Evolutionary conservation across 2,329 filamentous ascomycete species (phyloP).

Genomic region (Pezicula radicicola): DNA sequence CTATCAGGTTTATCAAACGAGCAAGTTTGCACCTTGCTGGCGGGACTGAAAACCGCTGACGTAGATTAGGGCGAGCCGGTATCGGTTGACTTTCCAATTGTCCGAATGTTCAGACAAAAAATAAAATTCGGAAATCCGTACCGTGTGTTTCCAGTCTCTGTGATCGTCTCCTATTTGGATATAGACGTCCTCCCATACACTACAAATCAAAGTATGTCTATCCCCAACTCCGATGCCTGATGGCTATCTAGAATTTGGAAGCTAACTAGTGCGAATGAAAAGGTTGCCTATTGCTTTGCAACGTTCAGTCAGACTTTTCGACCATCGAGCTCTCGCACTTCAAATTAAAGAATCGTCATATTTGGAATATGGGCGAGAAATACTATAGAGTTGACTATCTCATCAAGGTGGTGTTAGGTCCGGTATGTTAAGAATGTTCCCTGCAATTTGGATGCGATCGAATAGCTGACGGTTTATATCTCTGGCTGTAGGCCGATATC

Average conservation of each 20-base stretch:
- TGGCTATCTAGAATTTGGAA: not conserved
- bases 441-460: not conserved
- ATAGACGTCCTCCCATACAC: conserved; percentile 6
- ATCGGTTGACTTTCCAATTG: conserved; percentile 11
- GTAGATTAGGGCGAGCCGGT: conserved; percentile 13
- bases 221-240: not conserved
- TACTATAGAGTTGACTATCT: conserved; percentile 12
- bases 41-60: too few relatives aligned
- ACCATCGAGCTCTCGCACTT: conserved; percentile 6
- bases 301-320: conserved; percentile 10
- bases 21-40: too few relatives aligned
- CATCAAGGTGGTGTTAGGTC: conserved; percentile 10
- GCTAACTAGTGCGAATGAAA: too few relatives aligned
- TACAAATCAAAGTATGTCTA: conserved; percentile 6
- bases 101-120: conserved; percentile 9
- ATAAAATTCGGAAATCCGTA: conserved; percentile 3
- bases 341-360: conserved; percentile 15
- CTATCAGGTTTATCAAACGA: conserved; percentile 11
- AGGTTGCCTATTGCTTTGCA: too few relatives aligned
- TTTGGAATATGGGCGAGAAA: conserved; percentile 9
- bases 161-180: conserved; percentile 9
- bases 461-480: not conserved
- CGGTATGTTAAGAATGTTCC: not conserved
- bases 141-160: conserved; percentile 5
- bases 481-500: conserved; percentile 5